Conservation (phyloP, 2,329 filamentous ascomycete genomes). For the Aspergillus tanneri region DNA sequence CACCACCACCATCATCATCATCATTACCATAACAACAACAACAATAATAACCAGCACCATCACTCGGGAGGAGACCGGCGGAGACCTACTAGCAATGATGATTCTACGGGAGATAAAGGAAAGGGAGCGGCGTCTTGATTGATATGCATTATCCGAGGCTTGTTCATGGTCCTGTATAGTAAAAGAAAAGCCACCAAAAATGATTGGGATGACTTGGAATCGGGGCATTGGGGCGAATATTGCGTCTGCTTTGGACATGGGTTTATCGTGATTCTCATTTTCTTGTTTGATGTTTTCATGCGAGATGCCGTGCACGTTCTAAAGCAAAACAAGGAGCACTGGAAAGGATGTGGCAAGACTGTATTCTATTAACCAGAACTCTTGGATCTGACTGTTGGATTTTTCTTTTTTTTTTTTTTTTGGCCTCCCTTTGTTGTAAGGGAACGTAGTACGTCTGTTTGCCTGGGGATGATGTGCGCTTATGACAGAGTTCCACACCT, state of each 20-base stretch:
- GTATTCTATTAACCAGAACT: no score
- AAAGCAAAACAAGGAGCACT: background rate
- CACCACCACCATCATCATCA: conserved; percentile 35
- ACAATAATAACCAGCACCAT: conserved; percentile 27
- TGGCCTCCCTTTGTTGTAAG: no score
- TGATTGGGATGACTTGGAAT: conserved; percentile 42
- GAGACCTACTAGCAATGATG: conserved; percentile 44
- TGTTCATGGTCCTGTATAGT: conserved; percentile 40
- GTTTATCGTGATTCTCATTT: conserved; percentile 18
- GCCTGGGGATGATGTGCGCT: no score
- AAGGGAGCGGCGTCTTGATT: conserved; percentile 39
- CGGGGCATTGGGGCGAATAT: conserved; percentile 42
- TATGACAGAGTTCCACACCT: no score
- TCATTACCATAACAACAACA: conserved; percentile 17
- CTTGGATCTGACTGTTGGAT: no score
- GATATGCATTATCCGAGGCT: conserved; percentile 18
- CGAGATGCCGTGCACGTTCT: conserved; percentile 6
- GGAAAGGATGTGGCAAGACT: background rate
- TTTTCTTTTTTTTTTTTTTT: no score
- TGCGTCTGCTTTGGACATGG: conserved; percentile 37
- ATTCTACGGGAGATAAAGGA: conserved; percentile 43
- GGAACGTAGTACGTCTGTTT: no score
- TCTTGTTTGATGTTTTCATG: conserved; percentile 9
- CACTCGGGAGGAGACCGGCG: conserved; percentile 42
- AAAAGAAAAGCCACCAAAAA: conserved; percentile 33